phyloP scores from a whole-genome alignment of 2,329 filamentous ascomycete genomes.

The Didymella arachidicola region DNA sequence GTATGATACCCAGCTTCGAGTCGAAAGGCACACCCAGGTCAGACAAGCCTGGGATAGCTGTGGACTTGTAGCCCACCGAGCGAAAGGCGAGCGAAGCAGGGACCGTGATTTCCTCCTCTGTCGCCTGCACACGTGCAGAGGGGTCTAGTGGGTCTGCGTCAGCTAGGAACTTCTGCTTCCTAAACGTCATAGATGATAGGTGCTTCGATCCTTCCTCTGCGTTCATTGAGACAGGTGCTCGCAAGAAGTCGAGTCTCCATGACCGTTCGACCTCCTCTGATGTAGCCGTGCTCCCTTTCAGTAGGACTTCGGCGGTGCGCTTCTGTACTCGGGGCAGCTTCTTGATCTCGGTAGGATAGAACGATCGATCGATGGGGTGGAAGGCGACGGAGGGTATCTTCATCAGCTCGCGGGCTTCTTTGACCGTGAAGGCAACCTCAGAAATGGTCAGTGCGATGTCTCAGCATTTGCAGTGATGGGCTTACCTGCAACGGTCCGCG shows the following conservation, averaged over 20 bases:
- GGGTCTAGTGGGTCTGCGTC: conserved; percentile 57
- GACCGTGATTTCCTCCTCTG: conserved; percentile 59
- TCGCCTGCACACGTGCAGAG: conserved; percentile 59
- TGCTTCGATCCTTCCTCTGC: conserved; percentile 51
- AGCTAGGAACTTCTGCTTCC: conserved; percentile 54
- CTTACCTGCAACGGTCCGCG: conserved; percentile 85
- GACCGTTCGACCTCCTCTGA: conserved; percentile 64
- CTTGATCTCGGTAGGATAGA: conserved; percentile 73
- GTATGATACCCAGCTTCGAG: conserved; percentile 73
- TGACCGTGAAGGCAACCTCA: conserved; percentile 92
- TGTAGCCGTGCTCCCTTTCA: conserved; percentile 71
- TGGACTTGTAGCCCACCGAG: conserved; percentile 93
- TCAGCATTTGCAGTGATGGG: background rate
- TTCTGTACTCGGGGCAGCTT: conserved; percentile 77
- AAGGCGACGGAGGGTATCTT: conserved; percentile 77
- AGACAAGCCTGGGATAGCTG: conserved; percentile 75
- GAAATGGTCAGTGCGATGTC: conserved; percentile 20
- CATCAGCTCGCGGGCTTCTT: conserved; percentile 89
- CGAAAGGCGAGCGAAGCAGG: conserved; percentile 80
- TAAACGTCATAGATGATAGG: conserved; percentile 74
- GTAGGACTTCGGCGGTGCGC: conserved; percentile 80
- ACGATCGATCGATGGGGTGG: conserved; percentile 68
- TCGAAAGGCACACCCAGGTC: conserved; percentile 83
- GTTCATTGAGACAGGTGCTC: conserved; percentile 77
- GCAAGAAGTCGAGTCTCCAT: conserved; percentile 86